These are phyloP conservation scores for Silene conica DNA, from an alignment of 148 eudicot species.

Conservation along the genomic window DNA sequence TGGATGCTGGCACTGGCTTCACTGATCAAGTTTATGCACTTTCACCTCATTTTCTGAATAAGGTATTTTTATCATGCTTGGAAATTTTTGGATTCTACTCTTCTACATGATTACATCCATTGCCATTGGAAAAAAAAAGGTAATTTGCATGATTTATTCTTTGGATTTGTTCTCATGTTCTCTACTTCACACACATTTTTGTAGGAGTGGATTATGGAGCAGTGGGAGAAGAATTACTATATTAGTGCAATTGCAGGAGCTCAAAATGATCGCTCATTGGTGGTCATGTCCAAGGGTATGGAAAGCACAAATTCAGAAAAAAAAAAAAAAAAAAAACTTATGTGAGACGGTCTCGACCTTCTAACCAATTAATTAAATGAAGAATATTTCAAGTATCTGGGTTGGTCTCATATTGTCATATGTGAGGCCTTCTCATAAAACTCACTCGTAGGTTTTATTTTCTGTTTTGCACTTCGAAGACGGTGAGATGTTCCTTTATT, in stretches of 20 bases:
- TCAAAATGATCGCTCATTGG: slow-evolving; percentile 74
- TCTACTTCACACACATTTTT: slow-evolving; percentile 5
- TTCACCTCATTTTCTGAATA: slow-evolving; percentile 76
- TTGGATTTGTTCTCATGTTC: slow-evolving; percentile 1
- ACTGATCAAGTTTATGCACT: slow-evolving; percentile 69
- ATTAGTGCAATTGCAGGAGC: slow-evolving; percentile 91
- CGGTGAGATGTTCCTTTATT: not conserved
- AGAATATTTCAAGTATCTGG: not conserved
- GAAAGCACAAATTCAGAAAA: not conserved
- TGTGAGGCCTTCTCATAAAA: not conserved
- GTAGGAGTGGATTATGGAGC: slow-evolving; percentile 97
- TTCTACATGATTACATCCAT: too few species aligned
- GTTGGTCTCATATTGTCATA: not conserved
- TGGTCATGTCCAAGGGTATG: slow-evolving; percentile 92
- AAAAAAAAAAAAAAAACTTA: too few species aligned
- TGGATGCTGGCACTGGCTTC: slow-evolving; percentile 99
- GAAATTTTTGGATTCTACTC: not conserved
- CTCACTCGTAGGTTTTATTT: not conserved
- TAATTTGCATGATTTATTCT: not conserved
- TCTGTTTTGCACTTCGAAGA: not conserved
- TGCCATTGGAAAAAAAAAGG: not conserved
- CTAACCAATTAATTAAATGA: too few species aligned
- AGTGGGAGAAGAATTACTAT: slow-evolving; percentile 88
- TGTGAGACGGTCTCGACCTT: not conserved
- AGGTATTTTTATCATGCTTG: slow-evolving; percentile 38